Evolutionary conservation across 306 rosid species (phyloP).

Genomic region (Astragalus membranaceus): DNA sequence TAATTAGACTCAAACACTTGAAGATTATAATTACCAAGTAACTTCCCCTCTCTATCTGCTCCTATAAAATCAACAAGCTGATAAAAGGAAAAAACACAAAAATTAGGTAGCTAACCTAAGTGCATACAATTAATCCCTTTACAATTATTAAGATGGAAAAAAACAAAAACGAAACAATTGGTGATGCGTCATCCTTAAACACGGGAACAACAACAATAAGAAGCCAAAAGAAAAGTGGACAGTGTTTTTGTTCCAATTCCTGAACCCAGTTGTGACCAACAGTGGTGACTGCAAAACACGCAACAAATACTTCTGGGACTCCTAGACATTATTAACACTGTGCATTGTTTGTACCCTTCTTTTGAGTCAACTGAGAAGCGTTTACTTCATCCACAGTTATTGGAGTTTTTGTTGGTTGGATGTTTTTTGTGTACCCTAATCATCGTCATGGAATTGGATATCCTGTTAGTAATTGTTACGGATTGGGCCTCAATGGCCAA

Average conservation of each 20-base stretch:
- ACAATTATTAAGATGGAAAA: not conserved
- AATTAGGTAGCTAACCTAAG: too few relatives aligned
- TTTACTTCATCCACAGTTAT: conserved; percentile 49
- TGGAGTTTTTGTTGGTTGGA: conserved; percentile 42
- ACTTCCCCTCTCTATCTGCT: not conserved
- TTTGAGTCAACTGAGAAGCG: conserved; percentile 35
- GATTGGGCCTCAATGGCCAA: too few relatives aligned
- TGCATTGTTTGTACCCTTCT: conserved; percentile 57
- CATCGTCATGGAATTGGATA: conserved; percentile 82
- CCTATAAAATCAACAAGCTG: not conserved
- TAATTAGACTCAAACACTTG: not conserved
- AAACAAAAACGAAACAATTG: not conserved
- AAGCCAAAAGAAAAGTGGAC: conserved; percentile 11
- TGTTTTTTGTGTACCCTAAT: conserved; percentile 56
- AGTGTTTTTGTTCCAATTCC: conserved; percentile 59
- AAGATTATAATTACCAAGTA: not conserved
- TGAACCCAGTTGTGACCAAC: conserved; percentile 62
- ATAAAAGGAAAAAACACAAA: not conserved
- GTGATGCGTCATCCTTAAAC: conserved; percentile 14
- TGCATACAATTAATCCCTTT: too few relatives aligned
- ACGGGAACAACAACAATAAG: not conserved
- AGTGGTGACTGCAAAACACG: conserved; percentile 42
- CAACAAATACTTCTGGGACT: conserved; percentile 53
- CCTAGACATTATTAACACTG: conserved; percentile 49
- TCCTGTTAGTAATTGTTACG: conserved; percentile 28